Percentiles rank a stretch among this genome's conserved stretches.
phyloP scores from a whole-genome alignment of 257 asterid species.

The Perilla frutescens region DNA sequence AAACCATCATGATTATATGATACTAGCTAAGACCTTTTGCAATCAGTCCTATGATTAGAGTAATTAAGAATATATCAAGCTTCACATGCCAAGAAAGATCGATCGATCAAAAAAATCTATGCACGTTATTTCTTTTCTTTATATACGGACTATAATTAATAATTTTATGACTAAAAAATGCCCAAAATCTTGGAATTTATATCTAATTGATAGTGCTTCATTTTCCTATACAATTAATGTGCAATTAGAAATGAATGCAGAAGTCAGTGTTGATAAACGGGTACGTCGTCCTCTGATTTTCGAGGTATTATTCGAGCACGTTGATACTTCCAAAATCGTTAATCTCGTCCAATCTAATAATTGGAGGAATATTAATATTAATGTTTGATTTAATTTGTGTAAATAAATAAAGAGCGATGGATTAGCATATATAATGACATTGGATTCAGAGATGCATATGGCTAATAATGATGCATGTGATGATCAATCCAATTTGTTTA shows the following conservation, averaged over 20 bases:
- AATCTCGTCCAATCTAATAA: constrained; percentile 38
- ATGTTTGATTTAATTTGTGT: constrained; percentile 18
- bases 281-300: too few species aligned
- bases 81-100: constrained; percentile 39
- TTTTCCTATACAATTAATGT: too few species aligned
- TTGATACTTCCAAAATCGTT: constrained; percentile 33
- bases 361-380: constrained; percentile 36
- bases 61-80: not conserved
- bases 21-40: not conserved
- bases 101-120: not conserved
- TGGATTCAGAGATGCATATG: constrained; percentile 49
- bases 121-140: not conserved
- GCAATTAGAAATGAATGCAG: not conserved
- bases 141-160: too few species aligned
- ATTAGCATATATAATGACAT: constrained; percentile 31
- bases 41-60: constrained; percentile 36
- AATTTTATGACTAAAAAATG: not conserved
- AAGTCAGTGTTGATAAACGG: not conserved
- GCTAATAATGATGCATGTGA: constrained; percentile 59
- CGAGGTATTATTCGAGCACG: not conserved
- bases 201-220: too few species aligned
- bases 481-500: constrained; percentile 45
- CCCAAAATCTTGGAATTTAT: not conserved
- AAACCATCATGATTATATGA: constrained; percentile 27
- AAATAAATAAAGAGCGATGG: not conserved